phyloP scores from a whole-genome alignment of 441 rosid species.

The Pelargonium citronellum region DNA sequence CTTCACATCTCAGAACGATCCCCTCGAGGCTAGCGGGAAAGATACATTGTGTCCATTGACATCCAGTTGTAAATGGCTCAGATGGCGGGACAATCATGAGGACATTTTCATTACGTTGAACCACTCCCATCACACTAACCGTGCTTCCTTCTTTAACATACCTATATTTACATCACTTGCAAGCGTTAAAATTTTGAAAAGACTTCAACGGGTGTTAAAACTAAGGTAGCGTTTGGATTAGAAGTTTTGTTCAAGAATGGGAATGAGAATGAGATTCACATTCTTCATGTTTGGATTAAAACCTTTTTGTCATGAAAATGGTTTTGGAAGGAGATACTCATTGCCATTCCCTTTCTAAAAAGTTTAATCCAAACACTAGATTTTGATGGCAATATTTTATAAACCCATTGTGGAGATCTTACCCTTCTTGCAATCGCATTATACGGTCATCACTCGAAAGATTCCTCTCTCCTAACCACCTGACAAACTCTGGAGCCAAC shows the following conservation, averaged over 20 bases:
- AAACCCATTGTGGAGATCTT: conserved; percentile 15
- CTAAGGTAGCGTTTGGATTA: no score
- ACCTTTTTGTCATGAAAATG: no score
- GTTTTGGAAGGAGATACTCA: no score
- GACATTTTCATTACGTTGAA: conserved; percentile 91
- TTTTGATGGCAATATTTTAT: no score
- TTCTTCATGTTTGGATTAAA: no score
- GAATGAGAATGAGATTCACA: no score
- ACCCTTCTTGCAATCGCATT: conserved; percentile 79
- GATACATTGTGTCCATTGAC: conserved; percentile 80
- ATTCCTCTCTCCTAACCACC: conserved; percentile 66
- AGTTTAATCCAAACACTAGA: no score
- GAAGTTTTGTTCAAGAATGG: no score
- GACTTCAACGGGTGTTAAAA: no score
- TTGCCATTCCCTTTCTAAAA: no score
- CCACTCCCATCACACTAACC: conserved; percentile 95
- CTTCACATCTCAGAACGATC: conserved; percentile 90
- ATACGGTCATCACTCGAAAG: conserved; percentile 67
- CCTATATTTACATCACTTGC: conserved; percentile 30
- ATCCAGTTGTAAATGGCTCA: conserved; percentile 82
- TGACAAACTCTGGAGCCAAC: conserved; percentile 54
- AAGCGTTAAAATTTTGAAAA: no score
- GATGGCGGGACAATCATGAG: conserved; percentile 90
- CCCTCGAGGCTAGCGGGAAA: conserved; percentile 93
- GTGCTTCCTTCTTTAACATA: conserved; percentile 98